Base-by-base conservation (phyloP, 257 asterid species). In the Capsicum pubescens region DNA sequence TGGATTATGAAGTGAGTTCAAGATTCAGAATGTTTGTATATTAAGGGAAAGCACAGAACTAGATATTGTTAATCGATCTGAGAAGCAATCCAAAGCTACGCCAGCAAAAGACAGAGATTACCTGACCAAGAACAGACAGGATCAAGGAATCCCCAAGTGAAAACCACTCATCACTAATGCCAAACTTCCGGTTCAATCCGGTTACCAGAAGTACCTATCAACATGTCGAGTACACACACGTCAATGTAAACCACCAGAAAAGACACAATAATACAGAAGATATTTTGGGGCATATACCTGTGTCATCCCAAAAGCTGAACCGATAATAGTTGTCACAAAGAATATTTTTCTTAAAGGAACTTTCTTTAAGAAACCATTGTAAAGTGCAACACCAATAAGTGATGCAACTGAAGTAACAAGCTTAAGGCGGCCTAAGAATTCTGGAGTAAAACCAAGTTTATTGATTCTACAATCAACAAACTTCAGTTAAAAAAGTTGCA, bases 371-470 rank as follows among this genome's bases (percentile, higher is more conserved):
- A 90, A 95, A 39, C 97, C 94, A 83, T 97, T 97, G 76, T 95
- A 97, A 80, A 97, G 68, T 72, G 98, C 98, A 84, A 97, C 98
- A 69, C 99, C 98, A 78, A 92, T 80, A 83, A 97, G 93, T 11
- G 99, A 97, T 67, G 98, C 98, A 66, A 97, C 86, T 35, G 98
- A 93, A 42, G 99, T 93, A 83, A 95, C 97, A 46, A 97, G 93
- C 88, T 95, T 97, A 88, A 97, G 95, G 64, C 98, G 98, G 80
- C 99, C 99, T 83, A 97, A 92, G 88, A 97, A 97, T 88, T 97
- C 99, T 2, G 99, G 97, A 12, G 95, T 92, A 86, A 97, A 97
- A 86, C 97, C 94, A 63, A 97, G 98, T 85, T 81, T 93, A 86
- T 97, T 97, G 57, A 98, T 95, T 44, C 99, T 97, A 89, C 52